Evolutionary conservation across 768 basidiomycete species (phyloP).

Genomic region (Suillus ampliporus): DNA sequence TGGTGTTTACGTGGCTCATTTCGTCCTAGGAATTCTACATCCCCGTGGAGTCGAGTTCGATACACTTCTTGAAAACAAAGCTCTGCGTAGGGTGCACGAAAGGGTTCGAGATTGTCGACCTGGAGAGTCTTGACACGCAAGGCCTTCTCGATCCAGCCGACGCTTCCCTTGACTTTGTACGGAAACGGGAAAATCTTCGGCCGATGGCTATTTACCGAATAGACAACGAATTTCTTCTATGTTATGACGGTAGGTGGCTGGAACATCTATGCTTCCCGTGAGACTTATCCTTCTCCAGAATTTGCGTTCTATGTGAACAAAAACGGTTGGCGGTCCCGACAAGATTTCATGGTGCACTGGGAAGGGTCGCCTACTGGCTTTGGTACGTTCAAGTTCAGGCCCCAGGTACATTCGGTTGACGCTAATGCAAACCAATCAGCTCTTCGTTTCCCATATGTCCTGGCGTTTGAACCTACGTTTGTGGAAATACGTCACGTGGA

Average conservation of each 20-base stretch:
- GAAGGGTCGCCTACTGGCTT: conserved; percentile 94
- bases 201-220: conserved; percentile 98
- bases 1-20: conserved; percentile 7
- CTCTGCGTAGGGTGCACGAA: conserved; percentile 97
- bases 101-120: conserved; percentile 98
- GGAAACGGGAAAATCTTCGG: conserved; percentile 83
- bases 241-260: conserved; percentile 85
- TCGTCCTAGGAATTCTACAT: conserved; percentile 91
- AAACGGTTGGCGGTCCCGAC: conserved; percentile 89
- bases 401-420: not conserved
- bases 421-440: conserved; percentile 52
- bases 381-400: conserved; percentile 62
- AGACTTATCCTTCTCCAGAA: conserved; percentile 56
- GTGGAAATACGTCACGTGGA: conserved; percentile 97
- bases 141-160: conserved; percentile 94
- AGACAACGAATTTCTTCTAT: conserved; percentile 94
- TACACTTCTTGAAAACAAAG: conserved; percentile 96
- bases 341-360: conserved; percentile 96
- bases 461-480: conserved; percentile 96
- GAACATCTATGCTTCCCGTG: not conserved
- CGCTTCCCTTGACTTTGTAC: conserved; percentile 89
- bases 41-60: conserved; percentile 94
- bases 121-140: conserved; percentile 96
- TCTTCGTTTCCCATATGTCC: conserved; percentile 93
- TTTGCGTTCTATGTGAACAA: conserved; percentile 99